phyloP scores from a whole-genome alignment of 768 basidiomycete genomes.

The Cyclocybe aegerita region DNA sequence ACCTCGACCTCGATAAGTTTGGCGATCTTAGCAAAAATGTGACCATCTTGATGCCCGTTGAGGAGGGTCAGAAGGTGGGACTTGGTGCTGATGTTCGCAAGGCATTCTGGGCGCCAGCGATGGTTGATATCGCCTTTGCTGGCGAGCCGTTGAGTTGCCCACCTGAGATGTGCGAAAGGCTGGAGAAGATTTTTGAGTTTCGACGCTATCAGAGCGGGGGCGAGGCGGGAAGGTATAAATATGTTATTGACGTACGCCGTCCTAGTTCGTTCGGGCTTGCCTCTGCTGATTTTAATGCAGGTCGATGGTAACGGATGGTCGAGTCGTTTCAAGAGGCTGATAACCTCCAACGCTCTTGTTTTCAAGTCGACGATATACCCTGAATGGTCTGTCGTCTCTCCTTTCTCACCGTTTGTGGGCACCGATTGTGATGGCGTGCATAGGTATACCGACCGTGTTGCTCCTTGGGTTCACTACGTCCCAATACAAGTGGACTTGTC shows the following conservation, averaged over 20 bases:
- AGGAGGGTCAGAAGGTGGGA: slow-evolving; percentile 30
- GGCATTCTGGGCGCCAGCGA: slow-evolving; percentile 37
- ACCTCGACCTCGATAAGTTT: neutral
- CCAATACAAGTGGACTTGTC: slow-evolving; percentile 62
- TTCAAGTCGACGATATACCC: slow-evolving; percentile 67
- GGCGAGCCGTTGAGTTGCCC: slow-evolving; percentile 41
- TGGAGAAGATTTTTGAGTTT: slow-evolving; percentile 48
- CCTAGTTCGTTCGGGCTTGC: neutral
- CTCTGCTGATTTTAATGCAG: slow-evolving; percentile 19
- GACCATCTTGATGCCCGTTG: slow-evolving; percentile 30
- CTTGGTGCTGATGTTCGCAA: slow-evolving; percentile 25
- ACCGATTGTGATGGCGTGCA: neutral
- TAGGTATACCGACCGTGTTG: slow-evolving; percentile 53
- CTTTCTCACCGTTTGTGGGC: neutral
- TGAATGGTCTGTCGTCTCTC: slow-evolving; percentile 48
- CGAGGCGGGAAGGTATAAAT: slow-evolving; percentile 55
- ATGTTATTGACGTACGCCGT: slow-evolving; percentile 51
- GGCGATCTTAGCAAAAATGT: slow-evolving; percentile 23
- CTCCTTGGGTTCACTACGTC: slow-evolving; percentile 73
- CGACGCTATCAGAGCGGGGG: slow-evolving; percentile 34
- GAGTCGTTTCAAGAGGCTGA: slow-evolving; percentile 59
- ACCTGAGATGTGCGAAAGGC: slow-evolving; percentile 35
- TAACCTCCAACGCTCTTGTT: slow-evolving; percentile 57
- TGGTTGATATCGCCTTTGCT: slow-evolving; percentile 57
- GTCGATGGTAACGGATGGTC: slow-evolving; percentile 65